These are phyloP conservation scores for Phyllosticta citriasiana DNA, from an alignment of 2,329 filamentous ascomycete genomes.

Conservation along the genomic window DNA sequence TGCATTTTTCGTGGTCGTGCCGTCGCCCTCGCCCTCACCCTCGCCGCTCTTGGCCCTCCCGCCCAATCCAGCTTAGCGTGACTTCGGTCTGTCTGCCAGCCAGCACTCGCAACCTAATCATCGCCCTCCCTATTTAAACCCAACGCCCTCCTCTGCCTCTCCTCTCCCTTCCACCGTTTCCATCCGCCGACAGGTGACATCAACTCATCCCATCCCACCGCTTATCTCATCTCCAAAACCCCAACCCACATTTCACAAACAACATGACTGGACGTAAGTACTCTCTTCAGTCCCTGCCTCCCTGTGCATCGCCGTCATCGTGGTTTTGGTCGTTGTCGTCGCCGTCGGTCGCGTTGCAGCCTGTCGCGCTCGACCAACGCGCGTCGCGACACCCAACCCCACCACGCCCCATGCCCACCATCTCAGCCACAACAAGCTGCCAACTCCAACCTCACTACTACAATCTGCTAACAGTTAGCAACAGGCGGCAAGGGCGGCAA, in stretches of 20 bases:
- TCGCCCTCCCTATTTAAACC: conserved; percentile 24
- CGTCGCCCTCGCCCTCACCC: not conserved
- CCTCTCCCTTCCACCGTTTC: conserved; percentile 14
- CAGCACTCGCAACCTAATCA: conserved; percentile 14
- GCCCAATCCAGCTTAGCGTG: conserved; percentile 7
- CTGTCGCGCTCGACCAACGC: conserved; percentile 12
- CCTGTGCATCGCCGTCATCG: conserved; percentile 2
- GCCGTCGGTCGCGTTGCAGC: conserved; percentile 6
- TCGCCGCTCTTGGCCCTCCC: conserved; percentile 3
- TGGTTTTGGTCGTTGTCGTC: not conserved
- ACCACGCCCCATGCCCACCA: not conserved
- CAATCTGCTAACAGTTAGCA: not conserved
- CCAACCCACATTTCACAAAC: conserved; percentile 19
- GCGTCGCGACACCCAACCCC: conserved; percentile 10
- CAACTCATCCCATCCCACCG: conserved; percentile 15
- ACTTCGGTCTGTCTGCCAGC: not conserved
- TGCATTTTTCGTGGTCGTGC: conserved; percentile 7
- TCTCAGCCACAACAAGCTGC: not conserved
- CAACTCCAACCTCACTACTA: no score
- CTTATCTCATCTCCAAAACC: conserved; percentile 10
- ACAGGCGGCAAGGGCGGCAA: conserved; percentile 90
- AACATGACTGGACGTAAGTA: conserved; percentile 44
- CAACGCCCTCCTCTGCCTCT: conserved; percentile 19
- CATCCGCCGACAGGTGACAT: conserved; percentile 9
- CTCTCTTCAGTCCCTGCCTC: conserved; percentile 5